Evolutionary conservation across 768 basidiomycete genomes (phyloP), one percentile per base, ranked within the genome.

Genomic region (Termitomyces eurrhizus): DNA sequence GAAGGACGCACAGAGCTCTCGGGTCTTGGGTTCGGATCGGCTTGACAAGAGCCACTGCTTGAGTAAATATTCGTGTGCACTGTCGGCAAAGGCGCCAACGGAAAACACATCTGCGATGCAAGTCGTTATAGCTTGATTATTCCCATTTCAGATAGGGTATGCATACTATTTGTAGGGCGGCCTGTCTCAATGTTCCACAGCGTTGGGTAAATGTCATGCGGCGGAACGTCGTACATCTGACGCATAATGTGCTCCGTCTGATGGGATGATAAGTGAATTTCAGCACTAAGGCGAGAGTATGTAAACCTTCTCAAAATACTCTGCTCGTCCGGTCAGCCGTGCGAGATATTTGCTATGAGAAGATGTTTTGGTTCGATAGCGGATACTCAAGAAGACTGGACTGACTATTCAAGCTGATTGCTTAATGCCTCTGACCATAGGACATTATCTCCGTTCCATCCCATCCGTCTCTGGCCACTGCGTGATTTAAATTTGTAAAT

Each of bases 271-370:
- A 18, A 57, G 37, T 36, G 60, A 9, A 36, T 41, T 24, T 14
- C 24, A 4, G 21, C 5, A 0, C 33, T 11, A 50, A 21, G 39
- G 21, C 36, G 7, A 41, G 21, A 29, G 24, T 13, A 37, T 13
- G 26, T 56, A 26, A 42, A 77, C 80, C 68, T 75, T 79, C 61
- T 84, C 78, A 61, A 75, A 82, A 69, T 87, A 89, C 46, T 81
- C 80, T 36, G 80, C 74, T 59, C 88, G 84, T 8, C 88, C 89
- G 1, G 90, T 93, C 3, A 89, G 69, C 68, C 89, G 84, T 3
- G 89, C 89, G 0, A 94, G 80, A 64, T 92, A 93, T 88, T 93
- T 58, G 82, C 90, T 72, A 75, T 66, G 4, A 13, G 42, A n/a
- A 33, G 9, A 13, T 21, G 3, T 1, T 39, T 33, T 2, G 13